These are phyloP conservation scores for baker's yeast (Saccharomyces cerevisiae) DNA, from an alignment of 805 yeast species.

Conservation along the genomic window DNA sequence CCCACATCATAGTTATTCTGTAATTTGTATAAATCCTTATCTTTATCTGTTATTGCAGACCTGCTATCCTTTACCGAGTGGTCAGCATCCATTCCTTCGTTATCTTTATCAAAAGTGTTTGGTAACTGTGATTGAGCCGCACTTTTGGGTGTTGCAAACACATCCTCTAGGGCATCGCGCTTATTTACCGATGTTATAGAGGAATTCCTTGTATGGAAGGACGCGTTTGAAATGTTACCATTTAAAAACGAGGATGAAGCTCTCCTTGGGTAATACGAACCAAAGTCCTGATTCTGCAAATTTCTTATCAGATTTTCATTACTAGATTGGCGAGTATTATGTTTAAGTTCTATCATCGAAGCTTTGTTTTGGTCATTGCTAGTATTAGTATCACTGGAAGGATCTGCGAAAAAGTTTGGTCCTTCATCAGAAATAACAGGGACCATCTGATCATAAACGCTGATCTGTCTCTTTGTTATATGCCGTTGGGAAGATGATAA, in stretches of 20 bases:
- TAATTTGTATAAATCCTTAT: slow-evolving; percentile 20
- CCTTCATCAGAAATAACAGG: slow-evolving; percentile 11
- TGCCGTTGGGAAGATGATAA: slow-evolving; percentile 10
- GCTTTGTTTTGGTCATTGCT: background rate
- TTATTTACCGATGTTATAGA: slow-evolving; percentile 20
- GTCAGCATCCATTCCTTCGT: slow-evolving; percentile 9
- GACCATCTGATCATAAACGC: slow-evolving; percentile 20
- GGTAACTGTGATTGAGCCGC: background rate
- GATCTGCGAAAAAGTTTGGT: slow-evolving; percentile 13
- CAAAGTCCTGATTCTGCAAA: slow-evolving; percentile 20
- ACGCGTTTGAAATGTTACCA: slow-evolving; percentile 5
- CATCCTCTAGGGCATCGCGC: slow-evolving; percentile 17
- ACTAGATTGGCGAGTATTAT: slow-evolving; percentile 1
- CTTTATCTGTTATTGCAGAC: slow-evolving; percentile 3
- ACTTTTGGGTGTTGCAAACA: slow-evolving; percentile 20
- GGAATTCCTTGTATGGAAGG: slow-evolving; percentile 21
- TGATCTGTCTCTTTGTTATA: slow-evolving; percentile 7
- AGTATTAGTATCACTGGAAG: slow-evolving; percentile 11
- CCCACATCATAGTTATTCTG: slow-evolving; percentile 29
- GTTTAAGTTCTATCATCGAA: background rate
- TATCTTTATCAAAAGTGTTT: slow-evolving; percentile 7
- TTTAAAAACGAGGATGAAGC: slow-evolving; percentile 7
- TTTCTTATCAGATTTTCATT: slow-evolving; percentile 17
- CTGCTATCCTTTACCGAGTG: slow-evolving; percentile 6
- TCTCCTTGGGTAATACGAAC: slow-evolving; percentile 24